Evolutionary conservation across 2,329 filamentous ascomycete genomes (phyloP), one percentile per base, ranked within the genome.

Genomic region (Ophiostoma novo-ulmi): DNA sequence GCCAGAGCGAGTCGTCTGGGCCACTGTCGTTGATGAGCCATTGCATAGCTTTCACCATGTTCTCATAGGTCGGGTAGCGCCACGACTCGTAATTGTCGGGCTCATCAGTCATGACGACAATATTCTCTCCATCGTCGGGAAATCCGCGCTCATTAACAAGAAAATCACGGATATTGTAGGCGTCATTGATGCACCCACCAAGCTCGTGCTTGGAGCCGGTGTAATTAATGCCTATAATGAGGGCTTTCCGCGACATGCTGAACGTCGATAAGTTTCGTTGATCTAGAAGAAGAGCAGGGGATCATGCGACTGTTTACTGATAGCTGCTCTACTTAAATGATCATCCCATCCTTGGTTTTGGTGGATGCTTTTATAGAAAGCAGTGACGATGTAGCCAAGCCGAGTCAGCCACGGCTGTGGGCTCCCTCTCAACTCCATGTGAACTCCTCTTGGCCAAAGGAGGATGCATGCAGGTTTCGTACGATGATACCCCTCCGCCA

Each of bases 201-300:
- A 88, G 81, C 79, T 87, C 83, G 66, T 85, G 85, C 55, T 82
- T 77, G 75, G 86, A 84, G 70, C 84, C 82, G 73, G 85, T 84
- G 78, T 88, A 88, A 79, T 88, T 88, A 80, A 88, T 87, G 68
- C 86, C 86, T 67, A 79, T 79, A 69, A 80, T 73, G 68, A 79
- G 75, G 44, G 78, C 77, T 70, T 79, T 79, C 6, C 10, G 41
- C 14, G 41, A 14, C 66, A 68, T 68, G 14, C 6, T 65, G 52
- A 11, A 26, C 17, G 17, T 20, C 17, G 5, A 7, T 58, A 10
- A 26, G 26, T 58, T 58, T 1, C 22, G 7, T 22, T 17, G 52
- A 14, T 14, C 14, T 26, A n/a, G 8, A 26, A 14, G 13, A 58
- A 4, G 22, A 11, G 6, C 52, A 5, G 52, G 3, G 26, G 52